Conservation (phyloP, 768 basidiomycete species). For the Mycena filopes region DNA sequence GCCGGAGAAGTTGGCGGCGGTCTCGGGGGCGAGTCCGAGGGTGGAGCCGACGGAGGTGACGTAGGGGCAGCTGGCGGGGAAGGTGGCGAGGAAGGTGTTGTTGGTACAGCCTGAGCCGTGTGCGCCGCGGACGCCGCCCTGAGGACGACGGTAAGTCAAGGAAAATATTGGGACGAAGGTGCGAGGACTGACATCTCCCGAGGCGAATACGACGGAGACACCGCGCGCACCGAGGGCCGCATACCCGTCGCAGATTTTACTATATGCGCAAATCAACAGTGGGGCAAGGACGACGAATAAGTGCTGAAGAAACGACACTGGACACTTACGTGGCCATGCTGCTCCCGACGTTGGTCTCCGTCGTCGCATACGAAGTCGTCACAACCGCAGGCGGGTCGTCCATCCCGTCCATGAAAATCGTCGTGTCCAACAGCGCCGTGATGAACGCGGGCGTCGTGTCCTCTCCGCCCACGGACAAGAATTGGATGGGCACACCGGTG, state of each 20-base stretch:
- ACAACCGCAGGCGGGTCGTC: not conserved
- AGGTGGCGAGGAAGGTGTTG: constrained; percentile 1
- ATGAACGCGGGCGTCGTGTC: no score
- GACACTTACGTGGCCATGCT: constrained; percentile 10
- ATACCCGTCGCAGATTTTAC: constrained; percentile 2
- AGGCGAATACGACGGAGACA: constrained; percentile 1
- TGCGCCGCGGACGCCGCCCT: constrained; percentile 3
- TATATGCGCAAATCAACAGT: not conserved
- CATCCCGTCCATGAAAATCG: constrained; percentile 6
- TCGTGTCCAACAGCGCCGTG: constrained; percentile 4
- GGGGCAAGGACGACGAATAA: no score
- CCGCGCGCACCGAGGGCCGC: constrained; percentile 1
- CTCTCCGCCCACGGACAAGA: constrained; percentile 36
- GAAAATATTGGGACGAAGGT: not conserved
- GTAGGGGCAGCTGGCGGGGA: constrained; percentile 6
- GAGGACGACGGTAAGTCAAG: no score
- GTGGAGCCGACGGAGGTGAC: constrained; percentile 3
- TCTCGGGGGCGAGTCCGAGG: not conserved
- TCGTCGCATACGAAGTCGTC: not conserved
- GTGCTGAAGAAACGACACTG: constrained; percentile 34
- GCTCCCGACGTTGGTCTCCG: not conserved
- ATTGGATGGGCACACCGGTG: not conserved
- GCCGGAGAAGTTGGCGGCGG: constrained; percentile 3
- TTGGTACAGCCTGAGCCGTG: not conserved
- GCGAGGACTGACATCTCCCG: constrained; percentile 14